phyloP scores from a whole-genome alignment of 2,329 filamentous ascomycete genomes.

The Arthrinium puccinioides region DNA sequence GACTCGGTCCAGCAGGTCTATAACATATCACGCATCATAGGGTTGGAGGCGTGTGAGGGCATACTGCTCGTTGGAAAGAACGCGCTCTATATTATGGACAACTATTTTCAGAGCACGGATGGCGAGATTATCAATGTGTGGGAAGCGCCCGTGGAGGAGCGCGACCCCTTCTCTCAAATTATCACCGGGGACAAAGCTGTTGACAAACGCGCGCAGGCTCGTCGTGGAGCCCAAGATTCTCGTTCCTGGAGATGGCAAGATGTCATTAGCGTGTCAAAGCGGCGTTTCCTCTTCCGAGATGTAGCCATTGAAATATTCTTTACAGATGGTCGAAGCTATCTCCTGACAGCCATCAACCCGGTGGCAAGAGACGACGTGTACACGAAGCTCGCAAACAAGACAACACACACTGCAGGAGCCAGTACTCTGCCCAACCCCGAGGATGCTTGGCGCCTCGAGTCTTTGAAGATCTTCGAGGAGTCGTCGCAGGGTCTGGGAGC shows the following conservation, averaged over 20 bases:
- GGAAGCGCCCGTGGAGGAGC: slow-evolving; percentile 86
- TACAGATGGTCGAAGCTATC: slow-evolving; percentile 89
- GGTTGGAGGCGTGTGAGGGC: slow-evolving; percentile 88
- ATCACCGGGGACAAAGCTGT: slow-evolving; percentile 64
- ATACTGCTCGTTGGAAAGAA: slow-evolving; percentile 90
- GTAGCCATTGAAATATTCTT: slow-evolving; percentile 98
- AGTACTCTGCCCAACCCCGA: slow-evolving; percentile 69
- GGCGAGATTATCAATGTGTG: slow-evolving; percentile 96
- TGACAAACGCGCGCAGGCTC: slow-evolving; percentile 54
- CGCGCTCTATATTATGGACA: slow-evolving; percentile 88
- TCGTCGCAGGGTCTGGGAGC: slow-evolving; percentile 63
- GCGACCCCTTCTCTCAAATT: slow-evolving; percentile 91
- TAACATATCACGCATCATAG: slow-evolving; percentile 91
- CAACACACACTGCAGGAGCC: slow-evolving; percentile 68
- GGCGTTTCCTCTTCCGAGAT: slow-evolving; percentile 89
- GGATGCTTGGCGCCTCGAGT: slow-evolving; percentile 87
- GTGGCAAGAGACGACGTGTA: slow-evolving; percentile 73
- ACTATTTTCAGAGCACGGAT: slow-evolving; percentile 89
- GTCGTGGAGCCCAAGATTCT: slow-evolving; percentile 65
- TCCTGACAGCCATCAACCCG: slow-evolving; percentile 76
- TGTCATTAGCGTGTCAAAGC: slow-evolving; percentile 90
- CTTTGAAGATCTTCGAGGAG: slow-evolving; percentile 61
- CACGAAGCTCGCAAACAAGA: slow-evolving; percentile 66
- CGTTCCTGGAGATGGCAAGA: slow-evolving; percentile 92
- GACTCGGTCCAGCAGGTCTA: slow-evolving; percentile 91